Conservation (phyloP, 345 rosid species). For the Hibiscus tridactylites region DNA sequence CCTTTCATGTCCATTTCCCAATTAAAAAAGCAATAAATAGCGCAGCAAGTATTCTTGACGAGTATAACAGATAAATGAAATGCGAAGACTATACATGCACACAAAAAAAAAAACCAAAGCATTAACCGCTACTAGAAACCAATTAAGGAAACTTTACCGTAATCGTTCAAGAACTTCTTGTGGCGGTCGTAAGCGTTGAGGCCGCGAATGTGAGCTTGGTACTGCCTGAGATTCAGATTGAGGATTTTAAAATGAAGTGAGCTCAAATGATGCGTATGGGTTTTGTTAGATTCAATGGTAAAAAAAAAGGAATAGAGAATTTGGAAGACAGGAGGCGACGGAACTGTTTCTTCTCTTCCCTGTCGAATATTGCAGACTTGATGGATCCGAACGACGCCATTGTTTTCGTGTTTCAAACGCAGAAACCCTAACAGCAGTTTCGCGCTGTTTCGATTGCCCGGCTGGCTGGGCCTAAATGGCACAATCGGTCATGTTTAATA, state of each 20-base stretch:
- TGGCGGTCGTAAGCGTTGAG: constrained; percentile 92
- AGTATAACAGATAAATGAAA: neutral
- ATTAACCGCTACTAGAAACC: neutral
- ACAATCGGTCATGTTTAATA: no score
- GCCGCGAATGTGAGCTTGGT: constrained; percentile 84
- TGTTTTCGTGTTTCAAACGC: constrained; percentile 10
- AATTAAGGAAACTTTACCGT: constrained; percentile 35
- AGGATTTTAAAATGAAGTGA: neutral
- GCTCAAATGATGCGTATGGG: neutral
- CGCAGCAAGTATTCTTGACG: neutral
- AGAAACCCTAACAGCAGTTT: constrained; percentile 5
- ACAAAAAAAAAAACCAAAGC: neutral
- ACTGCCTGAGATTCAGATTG: constrained; percentile 42
- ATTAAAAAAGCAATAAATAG: neutral
- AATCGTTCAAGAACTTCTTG: constrained; percentile 72
- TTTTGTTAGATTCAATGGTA: neutral
- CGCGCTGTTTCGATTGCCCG: neutral
- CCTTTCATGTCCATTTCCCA: constrained; percentile 25
- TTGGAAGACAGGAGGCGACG: neutral
- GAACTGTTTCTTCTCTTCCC: constrained; percentile 85
- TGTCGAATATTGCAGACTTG: constrained; percentile 61
- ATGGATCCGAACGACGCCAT: constrained; percentile 53
- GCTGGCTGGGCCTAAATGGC: neutral
- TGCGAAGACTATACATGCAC: no score
- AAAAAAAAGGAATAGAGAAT: neutral